Conservation (phyloP, 2,329 filamentous ascomycete species). For the Neonectria ditissima region DNA sequence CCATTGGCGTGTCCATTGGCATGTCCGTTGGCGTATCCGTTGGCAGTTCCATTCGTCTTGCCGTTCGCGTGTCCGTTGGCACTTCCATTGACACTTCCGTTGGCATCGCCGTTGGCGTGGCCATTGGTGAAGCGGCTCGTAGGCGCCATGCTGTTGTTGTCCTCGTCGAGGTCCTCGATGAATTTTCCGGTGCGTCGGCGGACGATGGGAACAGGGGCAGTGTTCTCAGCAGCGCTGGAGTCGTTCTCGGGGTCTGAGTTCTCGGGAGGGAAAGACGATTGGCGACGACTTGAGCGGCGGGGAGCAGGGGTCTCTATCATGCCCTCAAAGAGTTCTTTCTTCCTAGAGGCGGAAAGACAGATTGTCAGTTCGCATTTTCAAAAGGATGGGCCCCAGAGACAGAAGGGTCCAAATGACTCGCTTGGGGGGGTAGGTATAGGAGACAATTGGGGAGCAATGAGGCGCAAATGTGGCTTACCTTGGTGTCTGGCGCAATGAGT, state of each 20-base stretch:
- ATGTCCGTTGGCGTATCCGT: constrained; percentile 47
- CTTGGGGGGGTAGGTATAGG: not conserved
- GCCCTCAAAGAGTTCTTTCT: constrained; percentile 71
- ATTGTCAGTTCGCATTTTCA: constrained; percentile 21
- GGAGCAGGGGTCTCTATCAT: constrained; percentile 68
- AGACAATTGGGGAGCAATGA: constrained; percentile 4
- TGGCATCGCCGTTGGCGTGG: constrained; percentile 43
- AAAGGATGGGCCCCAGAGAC: not conserved
- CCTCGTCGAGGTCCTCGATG: constrained; percentile 62
- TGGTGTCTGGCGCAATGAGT: constrained; percentile 54
- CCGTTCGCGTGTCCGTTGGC: constrained; percentile 39
- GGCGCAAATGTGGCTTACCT: constrained; percentile 45
- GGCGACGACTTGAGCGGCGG: constrained; percentile 62
- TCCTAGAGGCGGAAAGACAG: constrained; percentile 53
- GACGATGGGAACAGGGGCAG: constrained; percentile 49
- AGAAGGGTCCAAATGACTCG: not conserved
- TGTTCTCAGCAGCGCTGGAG: constrained; percentile 59
- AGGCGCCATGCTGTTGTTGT: constrained; percentile 42
- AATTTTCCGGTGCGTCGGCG: constrained; percentile 64
- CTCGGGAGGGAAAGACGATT: constrained; percentile 60
- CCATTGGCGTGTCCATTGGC: constrained; percentile 42
- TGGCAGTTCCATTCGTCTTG: too few species aligned
- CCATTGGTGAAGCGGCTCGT: constrained; percentile 49
- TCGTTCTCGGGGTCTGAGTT: constrained; percentile 62
- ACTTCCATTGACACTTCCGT: constrained; percentile 41